Conservation (phyloP, 192 early-diverging fungal species). For the Umbelopsis sp. region DNA sequence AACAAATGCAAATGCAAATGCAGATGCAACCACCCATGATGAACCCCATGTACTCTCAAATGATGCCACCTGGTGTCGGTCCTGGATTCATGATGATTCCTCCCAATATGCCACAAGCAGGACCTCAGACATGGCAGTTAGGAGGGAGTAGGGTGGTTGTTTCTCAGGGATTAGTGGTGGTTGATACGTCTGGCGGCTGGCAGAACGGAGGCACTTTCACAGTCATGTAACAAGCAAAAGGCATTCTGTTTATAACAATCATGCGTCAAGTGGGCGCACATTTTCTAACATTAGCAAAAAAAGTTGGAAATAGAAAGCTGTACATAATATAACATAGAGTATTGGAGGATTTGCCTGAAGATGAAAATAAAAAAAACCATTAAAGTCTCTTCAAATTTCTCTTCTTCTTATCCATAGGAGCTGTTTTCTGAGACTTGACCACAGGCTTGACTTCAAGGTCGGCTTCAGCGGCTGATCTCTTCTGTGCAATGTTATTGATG, state of each 20-base stretch:
- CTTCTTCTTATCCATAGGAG: conserved; percentile 44
- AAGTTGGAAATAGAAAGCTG: conserved; percentile 10
- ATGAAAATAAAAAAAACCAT: conserved; percentile 1
- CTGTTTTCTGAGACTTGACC: not conserved
- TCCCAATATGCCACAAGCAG: not conserved
- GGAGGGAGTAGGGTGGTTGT: conserved; percentile 3
- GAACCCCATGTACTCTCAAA: conserved; percentile 1
- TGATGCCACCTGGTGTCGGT: conserved; percentile 5
- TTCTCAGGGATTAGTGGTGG: not conserved
- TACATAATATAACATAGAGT: conserved; percentile 2
- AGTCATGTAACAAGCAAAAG: not conserved
- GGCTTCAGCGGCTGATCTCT: conserved; percentile 1
- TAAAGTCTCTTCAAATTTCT: conserved; percentile 50
- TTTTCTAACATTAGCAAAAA: no score
- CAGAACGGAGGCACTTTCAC: not conserved
- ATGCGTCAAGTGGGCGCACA: not conserved
- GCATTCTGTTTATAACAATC: not conserved
- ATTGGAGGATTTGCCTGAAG: conserved; percentile 9
- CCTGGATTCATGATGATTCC: conserved; percentile 14
- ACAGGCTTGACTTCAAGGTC: conserved; percentile 2
- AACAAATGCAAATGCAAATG: conserved; percentile 18
- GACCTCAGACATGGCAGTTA: conserved; percentile 13
- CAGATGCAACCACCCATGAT: conserved; percentile 16
- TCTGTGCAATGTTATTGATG: conserved; percentile 11
- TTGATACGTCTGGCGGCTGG: not conserved